Base-by-base conservation (phyloP, 2,329 filamentous ascomycete species). In the Geosmithia morbida region DNA sequence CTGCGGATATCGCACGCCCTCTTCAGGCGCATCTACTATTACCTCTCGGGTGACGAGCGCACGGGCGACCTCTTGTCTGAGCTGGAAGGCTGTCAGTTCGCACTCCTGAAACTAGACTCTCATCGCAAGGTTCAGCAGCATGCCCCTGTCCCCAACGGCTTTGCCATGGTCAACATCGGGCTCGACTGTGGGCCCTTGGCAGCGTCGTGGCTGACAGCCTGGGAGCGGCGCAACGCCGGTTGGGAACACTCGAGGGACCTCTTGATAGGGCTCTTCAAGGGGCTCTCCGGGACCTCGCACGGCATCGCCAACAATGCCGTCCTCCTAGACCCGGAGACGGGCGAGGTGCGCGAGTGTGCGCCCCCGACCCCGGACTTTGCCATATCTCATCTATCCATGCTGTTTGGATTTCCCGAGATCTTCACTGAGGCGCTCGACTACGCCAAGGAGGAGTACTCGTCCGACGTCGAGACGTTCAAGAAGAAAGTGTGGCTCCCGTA, bases 151-250 rank as follows among this genome's bases (percentile, higher is more conserved):
- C 41, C 70, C 61, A 5, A 64, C 57, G 7, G 64, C 54, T 16
- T 64, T 0, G 59, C 73, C 0, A 67, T 71, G 40, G 67, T 78
- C 7, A 67, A 71, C 37, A 63, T 81, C 2, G 76, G 76, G 2
- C 77, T 75, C 0, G 77, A 81, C 53, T 81, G 75, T 72, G 68
- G 69, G 0, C 71, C 72, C 0, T 61, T 81, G 2, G 75, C 76
- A 0, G 69, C 69, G 2, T 69, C 68, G 0, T 81, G 76, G 72
- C 63, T 81, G 0, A 66, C 79, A 2, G 77, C 77, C 49, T 80
- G 73, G 71, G 77, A 80, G 54, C 67, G 76, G 0, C 70, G 70
- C 2, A 72, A 74, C 0, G 60, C 70, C 0, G 63, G 70, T 2
- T 76, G 71, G 70, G 59, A 75, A 46, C 70, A 76, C 52, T 68